Conservation (phyloP, 2,329 filamentous ascomycete species). For the Berkeleyomyces rouxiae region DNA sequence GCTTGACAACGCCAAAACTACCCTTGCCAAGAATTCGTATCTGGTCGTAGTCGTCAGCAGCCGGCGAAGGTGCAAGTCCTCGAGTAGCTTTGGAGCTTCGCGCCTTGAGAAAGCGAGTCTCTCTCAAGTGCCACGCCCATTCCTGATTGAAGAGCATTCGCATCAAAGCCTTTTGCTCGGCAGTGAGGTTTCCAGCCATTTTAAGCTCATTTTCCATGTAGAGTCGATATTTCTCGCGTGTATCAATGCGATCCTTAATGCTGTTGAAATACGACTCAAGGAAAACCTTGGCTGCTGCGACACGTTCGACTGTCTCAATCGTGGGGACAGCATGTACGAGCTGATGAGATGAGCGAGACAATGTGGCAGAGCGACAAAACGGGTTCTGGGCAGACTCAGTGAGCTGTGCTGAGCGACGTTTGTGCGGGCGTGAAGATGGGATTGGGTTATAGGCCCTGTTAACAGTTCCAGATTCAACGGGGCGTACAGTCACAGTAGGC, state of each 20-base stretch:
- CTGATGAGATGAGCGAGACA: background rate
- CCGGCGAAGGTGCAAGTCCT: constrained; percentile 17
- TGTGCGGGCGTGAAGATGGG: background rate
- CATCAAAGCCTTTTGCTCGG: constrained; percentile 35
- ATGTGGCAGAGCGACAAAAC: background rate
- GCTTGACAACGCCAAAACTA: constrained; percentile 79
- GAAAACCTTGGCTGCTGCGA: constrained; percentile 67
- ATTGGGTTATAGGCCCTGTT: background rate
- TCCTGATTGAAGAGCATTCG: constrained; percentile 44
- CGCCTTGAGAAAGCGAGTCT: constrained; percentile 52
- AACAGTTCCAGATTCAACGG: background rate
- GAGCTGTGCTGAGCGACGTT: background rate
- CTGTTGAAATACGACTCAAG: constrained; percentile 72
- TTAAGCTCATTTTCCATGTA: constrained; percentile 36
- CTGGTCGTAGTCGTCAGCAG: constrained; percentile 48
- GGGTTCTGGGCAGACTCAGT: background rate
- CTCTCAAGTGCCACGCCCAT: constrained; percentile 61
- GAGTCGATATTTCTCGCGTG: constrained; percentile 20
- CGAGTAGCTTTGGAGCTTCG: constrained; percentile 27
- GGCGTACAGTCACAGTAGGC: background rate
- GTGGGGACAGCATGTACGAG: constrained; percentile 18
- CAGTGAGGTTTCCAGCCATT: constrained; percentile 32
- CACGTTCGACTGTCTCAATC: constrained; percentile 52
- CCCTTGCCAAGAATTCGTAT: constrained; percentile 78
- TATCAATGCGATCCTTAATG: constrained; percentile 34